Base-by-base conservation (phyloP, 805 yeast genomes). In the Sugiyamaella mastotermitis region DNA sequence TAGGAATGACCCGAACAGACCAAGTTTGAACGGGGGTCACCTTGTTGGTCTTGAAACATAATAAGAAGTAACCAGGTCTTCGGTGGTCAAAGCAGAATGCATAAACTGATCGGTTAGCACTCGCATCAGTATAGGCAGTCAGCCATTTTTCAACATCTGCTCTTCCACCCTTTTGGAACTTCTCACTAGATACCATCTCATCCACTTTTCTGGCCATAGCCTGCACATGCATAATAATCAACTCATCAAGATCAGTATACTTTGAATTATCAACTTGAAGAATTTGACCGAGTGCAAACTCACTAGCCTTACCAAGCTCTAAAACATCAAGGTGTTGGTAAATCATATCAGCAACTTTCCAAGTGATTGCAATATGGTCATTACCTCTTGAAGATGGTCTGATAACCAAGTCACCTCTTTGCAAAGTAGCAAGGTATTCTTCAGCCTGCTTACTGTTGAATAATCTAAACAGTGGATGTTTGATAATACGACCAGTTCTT, bases 361-460 rank as follows among this genome's bases (percentile, higher is more conserved):
- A 92, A 0, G 99, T 90, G 29, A 90, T 80, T 2, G 95, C 87
- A 50, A 92, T 70, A 60, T 80, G 96, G 46, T 85, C 83, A 33
- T 74, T 70, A 30, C 98, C 98, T 46, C 80, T 77, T 7, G 95
- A 85, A 0, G 97, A 86, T 14, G 97, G 99, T 50, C 99, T 75
- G 40, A 92, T 83, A 15, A 92, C 95, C 62, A 86, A 75, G 50
- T 85, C 95, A 37, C 99, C 99, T 47, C 88, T 80, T 30, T 80
- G 75, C 56, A 82, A 74, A 17, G 95, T 84, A 15, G 96, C 95
- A 52, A 92, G 71, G 50, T 73, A 87, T 50, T 83, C 94, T 60
- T 90, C 97, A 1, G 99, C 97, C 66, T 92, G 96, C 40, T 69
- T 71, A 43, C 83, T 73, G 51, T 78, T 83, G 66, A 88, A 81